These are phyloP conservation scores for Phyllosticta citribraziliensis DNA, from an alignment of 2,329 filamentous ascomycete genomes.

Conservation along the genomic window DNA sequence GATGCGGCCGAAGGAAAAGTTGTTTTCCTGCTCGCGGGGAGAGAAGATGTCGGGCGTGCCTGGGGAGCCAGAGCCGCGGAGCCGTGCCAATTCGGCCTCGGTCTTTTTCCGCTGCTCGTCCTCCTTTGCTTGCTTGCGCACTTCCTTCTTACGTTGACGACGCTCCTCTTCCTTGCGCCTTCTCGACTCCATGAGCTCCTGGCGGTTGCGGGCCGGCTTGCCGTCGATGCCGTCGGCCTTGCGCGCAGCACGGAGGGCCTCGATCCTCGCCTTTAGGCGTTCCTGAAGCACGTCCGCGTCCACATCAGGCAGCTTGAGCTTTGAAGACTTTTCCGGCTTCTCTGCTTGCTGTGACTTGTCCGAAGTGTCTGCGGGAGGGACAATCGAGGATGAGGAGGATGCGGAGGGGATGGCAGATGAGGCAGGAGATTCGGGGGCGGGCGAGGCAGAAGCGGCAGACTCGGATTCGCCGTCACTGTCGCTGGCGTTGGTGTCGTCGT, in stretches of 20 bases:
- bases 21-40: constrained; percentile 46
- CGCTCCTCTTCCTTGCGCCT: constrained; percentile 79
- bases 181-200: constrained; percentile 84
- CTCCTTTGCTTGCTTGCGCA: constrained; percentile 64
- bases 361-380: constrained; percentile 22
- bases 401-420: constrained; percentile 31
- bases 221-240: constrained; percentile 81
- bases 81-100: constrained; percentile 45
- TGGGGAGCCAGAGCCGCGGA: constrained; percentile 50
- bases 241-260: constrained; percentile 71
- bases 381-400: constrained; percentile 39
- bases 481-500: constrained; percentile 18
- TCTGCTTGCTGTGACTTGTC: constrained; percentile 19
- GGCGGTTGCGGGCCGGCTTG: constrained; percentile 71
- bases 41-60: constrained; percentile 35
- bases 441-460: constrained; percentile 25
- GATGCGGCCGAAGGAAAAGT: constrained; percentile 86
- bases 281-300: constrained; percentile 67
- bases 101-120: constrained; percentile 60
- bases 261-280: constrained; percentile 72
- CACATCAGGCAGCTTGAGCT: constrained; percentile 41
- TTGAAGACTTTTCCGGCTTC: constrained; percentile 19
- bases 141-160: constrained; percentile 80
- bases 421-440: constrained; percentile 29
- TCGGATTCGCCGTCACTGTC: constrained; percentile 19